These are phyloP conservation scores for Claviceps sp. DNA, from an alignment of 2,329 filamentous ascomycete genomes.

Conservation along the genomic window DNA sequence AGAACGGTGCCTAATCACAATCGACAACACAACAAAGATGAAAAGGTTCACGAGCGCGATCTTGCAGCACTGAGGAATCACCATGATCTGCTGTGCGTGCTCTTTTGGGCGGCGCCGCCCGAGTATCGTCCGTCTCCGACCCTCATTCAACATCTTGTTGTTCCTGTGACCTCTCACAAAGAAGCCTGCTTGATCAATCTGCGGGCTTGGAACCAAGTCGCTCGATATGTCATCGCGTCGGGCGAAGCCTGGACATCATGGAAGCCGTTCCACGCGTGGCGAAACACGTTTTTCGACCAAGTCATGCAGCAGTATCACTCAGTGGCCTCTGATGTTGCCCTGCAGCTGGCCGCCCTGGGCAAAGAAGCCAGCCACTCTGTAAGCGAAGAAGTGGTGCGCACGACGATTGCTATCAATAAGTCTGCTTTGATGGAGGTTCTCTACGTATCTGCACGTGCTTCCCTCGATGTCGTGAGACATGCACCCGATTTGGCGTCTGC, in stretches of 20 bases:
- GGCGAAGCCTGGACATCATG: conserved; percentile 35
- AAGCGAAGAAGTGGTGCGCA: conserved; percentile 30
- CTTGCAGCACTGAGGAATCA: conserved; percentile 54
- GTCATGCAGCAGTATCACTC: conserved; percentile 44
- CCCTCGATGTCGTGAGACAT: conserved; percentile 36
- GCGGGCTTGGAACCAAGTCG: conserved; percentile 48
- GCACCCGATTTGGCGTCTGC: conserved; percentile 32
- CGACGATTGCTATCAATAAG: conserved; percentile 39
- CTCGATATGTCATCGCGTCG: conserved; percentile 41
- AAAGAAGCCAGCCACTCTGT: conserved; percentile 30
- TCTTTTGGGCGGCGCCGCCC: conserved; percentile 50
- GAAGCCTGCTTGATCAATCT: conserved; percentile 53
- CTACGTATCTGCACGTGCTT: conserved; percentile 32
- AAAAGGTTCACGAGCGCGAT: conserved; percentile 44
- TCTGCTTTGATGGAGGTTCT: conserved; percentile 40
- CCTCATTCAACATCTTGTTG: conserved; percentile 46
- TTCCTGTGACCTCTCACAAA: conserved; percentile 47
- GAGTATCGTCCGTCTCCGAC: conserved; percentile 38
- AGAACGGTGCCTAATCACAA: conserved; percentile 53
- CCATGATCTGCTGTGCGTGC: conserved; percentile 52
- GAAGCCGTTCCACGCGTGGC: conserved; percentile 32
- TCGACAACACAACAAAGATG: conserved; percentile 50
- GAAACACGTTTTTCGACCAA: conserved; percentile 42
- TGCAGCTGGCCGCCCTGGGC: conserved; percentile 38
- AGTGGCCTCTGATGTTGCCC: conserved; percentile 40